These are phyloP conservation scores for Candida loeiensis DNA, from an alignment of 805 yeast species.

Conservation along the genomic window DNA sequence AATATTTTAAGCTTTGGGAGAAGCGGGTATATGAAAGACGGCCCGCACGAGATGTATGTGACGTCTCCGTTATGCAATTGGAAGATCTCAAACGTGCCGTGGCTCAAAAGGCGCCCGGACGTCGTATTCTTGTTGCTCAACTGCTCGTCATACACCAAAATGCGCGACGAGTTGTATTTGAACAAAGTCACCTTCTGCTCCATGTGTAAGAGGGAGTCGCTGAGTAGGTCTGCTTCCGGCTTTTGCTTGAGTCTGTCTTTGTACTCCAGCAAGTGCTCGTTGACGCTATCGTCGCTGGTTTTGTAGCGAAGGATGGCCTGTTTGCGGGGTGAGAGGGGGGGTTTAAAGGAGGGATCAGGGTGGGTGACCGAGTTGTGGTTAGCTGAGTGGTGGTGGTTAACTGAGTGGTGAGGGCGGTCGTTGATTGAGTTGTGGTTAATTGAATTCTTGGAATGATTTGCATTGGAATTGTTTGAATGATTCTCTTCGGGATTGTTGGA, in stretches of 20 bases:
- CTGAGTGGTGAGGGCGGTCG: too few species aligned
- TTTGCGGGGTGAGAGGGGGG: slow-evolving; percentile 30
- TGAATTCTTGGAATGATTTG: too few species aligned
- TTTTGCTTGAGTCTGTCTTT: slow-evolving; percentile 16
- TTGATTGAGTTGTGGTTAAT: too few species aligned
- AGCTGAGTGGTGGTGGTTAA: too few species aligned
- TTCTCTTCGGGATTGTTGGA: too few species aligned
- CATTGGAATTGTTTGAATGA: too few species aligned
- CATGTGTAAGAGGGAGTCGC: slow-evolving; percentile 19
- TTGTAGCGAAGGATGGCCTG: slow-evolving; percentile 39
- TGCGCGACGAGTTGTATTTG: slow-evolving; percentile 27
- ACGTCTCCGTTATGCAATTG: slow-evolving; percentile 56
- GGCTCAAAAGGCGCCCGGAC: slow-evolving; percentile 52
- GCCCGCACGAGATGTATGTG: slow-evolving; percentile 62
- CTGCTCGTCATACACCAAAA: slow-evolving; percentile 36
- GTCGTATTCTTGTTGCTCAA: slow-evolving; percentile 15
- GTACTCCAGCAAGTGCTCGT: slow-evolving; percentile 24
- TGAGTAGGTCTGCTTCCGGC: slow-evolving; percentile 2
- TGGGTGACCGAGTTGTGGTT: too few species aligned
- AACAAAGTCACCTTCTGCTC: slow-evolving; percentile 38
- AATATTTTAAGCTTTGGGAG: slow-evolving; percentile 60
- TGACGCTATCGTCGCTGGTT: slow-evolving; percentile 22
- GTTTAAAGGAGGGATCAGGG: too few species aligned
- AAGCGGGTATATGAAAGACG: slow-evolving; percentile 68
- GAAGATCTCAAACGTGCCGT: slow-evolving; percentile 58